Base-by-base conservation (phyloP, 352 stramenopile genomes). In the Pythium chondricola region DNA sequence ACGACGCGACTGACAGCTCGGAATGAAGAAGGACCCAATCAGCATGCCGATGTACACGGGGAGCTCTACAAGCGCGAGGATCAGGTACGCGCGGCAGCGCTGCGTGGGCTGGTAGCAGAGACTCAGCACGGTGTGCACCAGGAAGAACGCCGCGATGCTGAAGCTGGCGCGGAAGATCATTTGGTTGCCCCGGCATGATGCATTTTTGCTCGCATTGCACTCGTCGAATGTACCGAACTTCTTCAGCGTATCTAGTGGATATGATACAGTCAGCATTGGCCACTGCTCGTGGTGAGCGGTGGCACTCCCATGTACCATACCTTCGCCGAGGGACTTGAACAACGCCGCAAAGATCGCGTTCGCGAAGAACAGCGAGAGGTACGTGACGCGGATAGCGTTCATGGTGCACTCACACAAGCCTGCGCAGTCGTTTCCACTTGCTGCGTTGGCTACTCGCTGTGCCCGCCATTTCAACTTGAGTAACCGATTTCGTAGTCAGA, bases 1-100 rank as follows among this genome's bases (percentile, higher is more conserved):
- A 11, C 24, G 27, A 24, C 2, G 14, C 6, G 33, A 39, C 64
- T 10, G 53, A 90, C 78, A 58, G 39, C 55, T 80, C 27, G 79
- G 76, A 14, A 91, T 83, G 72, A 78, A 85, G 58, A 87, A 88
- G 6, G 74, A 85, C 3, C 74, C 69, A 18, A 88, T 43, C 7
- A 91, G 60, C 16, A 91, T 52, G 10, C 50, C 60, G 6, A 67
- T 11, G 43, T 86, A 73, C 22, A 78, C 48, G 1, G 74, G 65
- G 2, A 85, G 27, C 41, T 91, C 76, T 9, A 72, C 49, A 9
- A 48, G 51, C 6, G 67, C 25, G 9, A 84, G 32, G 8, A 71
- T 10, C 11, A 63, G 49, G 13, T 83, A 61, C 9, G 69, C 49
- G 22, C 38, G 53, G 14, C 41, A 53, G 16, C 47, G 52, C 11